These are phyloP conservation scores for Sporothrix pseudoabietina DNA, from an alignment of 2,329 filamentous ascomycete species.

Conservation along the genomic window DNA sequence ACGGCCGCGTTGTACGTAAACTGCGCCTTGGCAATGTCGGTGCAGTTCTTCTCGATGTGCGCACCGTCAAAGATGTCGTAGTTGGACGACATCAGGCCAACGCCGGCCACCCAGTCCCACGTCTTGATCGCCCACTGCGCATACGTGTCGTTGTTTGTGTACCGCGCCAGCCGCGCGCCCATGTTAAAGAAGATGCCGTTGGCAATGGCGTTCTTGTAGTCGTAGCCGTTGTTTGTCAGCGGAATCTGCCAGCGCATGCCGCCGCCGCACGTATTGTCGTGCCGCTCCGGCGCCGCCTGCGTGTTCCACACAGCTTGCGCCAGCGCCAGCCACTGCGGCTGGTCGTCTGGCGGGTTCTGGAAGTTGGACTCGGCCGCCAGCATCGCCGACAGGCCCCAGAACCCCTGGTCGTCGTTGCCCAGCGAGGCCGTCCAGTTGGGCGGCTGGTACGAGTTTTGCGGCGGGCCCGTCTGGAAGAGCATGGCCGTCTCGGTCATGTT, in stretches of 20 bases:
- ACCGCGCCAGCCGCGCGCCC: conserved; percentile 63
- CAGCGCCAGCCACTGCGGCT: conserved; percentile 70
- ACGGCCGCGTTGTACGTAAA: conserved; percentile 36
- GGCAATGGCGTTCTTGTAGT: conserved; percentile 63
- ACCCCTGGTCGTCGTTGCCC: conserved; percentile 76
- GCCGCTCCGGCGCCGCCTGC: conserved; percentile 56
- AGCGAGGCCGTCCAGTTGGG: conserved; percentile 64
- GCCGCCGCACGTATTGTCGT: conserved; percentile 75
- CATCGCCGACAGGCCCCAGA: conserved; percentile 73
- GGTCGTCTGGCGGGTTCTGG: conserved; percentile 56
- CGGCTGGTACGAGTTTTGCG: conserved; percentile 75
- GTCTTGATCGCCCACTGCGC: conserved; percentile 73
- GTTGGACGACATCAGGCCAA: conserved; percentile 59
- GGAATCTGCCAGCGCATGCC: conserved; percentile 86
- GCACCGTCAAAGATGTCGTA: conserved; percentile 67
- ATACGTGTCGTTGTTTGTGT: conserved; percentile 77
- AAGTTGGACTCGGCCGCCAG: conserved; percentile 70
- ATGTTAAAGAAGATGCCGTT: conserved; percentile 57
- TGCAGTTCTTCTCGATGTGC: conserved; percentile 60
- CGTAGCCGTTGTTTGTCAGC: conserved; percentile 75
- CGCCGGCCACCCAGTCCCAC: conserved; percentile 67
- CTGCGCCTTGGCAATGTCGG: conserved; percentile 46
- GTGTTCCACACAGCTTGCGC: conserved; percentile 81
- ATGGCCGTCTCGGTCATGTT: conserved; percentile 66
- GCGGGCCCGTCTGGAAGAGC: conserved; percentile 70